phyloP scores from a whole-genome alignment of 139 green algal species.

The Chlamydomonas eustigma region DNA sequence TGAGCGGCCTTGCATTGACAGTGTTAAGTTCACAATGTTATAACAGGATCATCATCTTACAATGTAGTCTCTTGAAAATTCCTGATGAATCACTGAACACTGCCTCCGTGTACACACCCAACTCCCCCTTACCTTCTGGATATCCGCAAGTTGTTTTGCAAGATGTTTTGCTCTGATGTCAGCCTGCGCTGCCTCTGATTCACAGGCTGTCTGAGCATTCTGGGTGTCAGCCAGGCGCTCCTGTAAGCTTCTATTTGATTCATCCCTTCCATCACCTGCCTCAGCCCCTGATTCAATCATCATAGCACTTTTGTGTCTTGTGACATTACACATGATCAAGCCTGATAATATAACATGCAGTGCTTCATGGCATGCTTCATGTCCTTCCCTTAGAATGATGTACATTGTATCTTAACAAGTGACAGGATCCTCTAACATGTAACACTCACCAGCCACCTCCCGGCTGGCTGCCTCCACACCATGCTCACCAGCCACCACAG shows the following conservation, averaged over 20 bases:
- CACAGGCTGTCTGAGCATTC: constrained; percentile 43
- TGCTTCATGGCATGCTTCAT: too few relatives aligned
- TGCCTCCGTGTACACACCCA: neutral
- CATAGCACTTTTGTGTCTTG: too few relatives aligned
- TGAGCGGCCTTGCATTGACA: neutral
- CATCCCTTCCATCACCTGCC: constrained; percentile 77
- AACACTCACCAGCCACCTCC: constrained; percentile 44
- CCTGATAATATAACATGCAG: too few relatives aligned
- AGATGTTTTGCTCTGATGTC: constrained; percentile 71
- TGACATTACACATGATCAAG: too few relatives aligned
- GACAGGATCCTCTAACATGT: too few relatives aligned
- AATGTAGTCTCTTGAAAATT: too few relatives aligned
- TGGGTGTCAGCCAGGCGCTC: constrained; percentile 75
- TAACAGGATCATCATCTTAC: too few relatives aligned
- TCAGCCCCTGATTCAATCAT: constrained; percentile 64
- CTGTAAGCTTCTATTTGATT: constrained; percentile 59
- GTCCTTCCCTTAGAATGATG: too few relatives aligned
- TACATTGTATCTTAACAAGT: too few relatives aligned
- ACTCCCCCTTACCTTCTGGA: constrained; percentile 4
- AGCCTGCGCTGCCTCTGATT: constrained; percentile 41
- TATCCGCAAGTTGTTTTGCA: constrained; percentile 68
- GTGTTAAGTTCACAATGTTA: neutral
- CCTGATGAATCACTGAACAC: too few relatives aligned
- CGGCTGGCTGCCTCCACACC: constrained; percentile 43
- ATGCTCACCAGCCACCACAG: constrained; percentile 37